Evolutionary conservation across 257 asterid species (phyloP), one percentile per base, ranked within the genome.

Genomic region (Petunia secreta): DNA sequence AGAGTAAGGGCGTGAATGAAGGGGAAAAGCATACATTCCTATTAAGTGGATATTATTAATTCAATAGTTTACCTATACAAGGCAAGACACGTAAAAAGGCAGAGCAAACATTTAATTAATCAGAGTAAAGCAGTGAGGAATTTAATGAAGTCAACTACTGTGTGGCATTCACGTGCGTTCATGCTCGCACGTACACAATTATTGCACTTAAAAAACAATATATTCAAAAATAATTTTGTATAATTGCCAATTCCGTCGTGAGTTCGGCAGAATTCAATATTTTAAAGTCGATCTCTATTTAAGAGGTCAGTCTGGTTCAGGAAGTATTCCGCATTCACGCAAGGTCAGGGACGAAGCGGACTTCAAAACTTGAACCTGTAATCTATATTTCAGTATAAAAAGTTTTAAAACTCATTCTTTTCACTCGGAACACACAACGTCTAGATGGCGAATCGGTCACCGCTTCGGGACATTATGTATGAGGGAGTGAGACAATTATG

Each of bases 81-180:
- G 15, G 57, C 15, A 52, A 43, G 77, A 48, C 50, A 46, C 4
- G 48, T 9, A 68, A 67, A 57, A 62, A 44, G 34, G 43, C 37
- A 80, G 58, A 44, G 13, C 2, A 13, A 48, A 43, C 57, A 25
- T 11, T 34, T n/a, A 57, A 57, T 73, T 50, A 71, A 48, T 34
- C 60, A 73, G 62, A 50, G 50, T 63, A 62, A 58, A 16, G 39
- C 8, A 74, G 37, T 8, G 57, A 81, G 15, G 65, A 79, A 86
- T 75, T 79, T 69, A 81, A 86, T 76, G 85, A 89, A 80, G 90
- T 89, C 93, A 89, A 86, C 89, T 80, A 79, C 74, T 66, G 75
- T 77, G 75, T 40, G 79, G 79, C 76, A 77, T 71, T 74, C 88
- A 85, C 86, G 88, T 85, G 86, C 80, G 38, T 84, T 84, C 84